Evolutionary conservation across 23 red algal genomes (phyloP).

Genomic region (Rhodosorus marinus): DNA sequence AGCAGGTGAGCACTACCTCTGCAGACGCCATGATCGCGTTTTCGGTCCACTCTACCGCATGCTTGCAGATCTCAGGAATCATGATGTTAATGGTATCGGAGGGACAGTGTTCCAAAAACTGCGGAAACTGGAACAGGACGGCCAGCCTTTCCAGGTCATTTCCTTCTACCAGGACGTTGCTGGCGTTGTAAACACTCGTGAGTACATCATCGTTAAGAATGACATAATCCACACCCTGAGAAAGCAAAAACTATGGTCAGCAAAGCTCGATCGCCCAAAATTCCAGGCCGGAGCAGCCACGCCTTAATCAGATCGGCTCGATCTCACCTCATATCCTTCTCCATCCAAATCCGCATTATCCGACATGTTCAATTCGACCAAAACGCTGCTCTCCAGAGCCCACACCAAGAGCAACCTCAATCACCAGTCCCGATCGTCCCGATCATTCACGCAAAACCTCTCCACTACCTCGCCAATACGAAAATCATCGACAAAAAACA

Average conservation of each 20-base stretch:
- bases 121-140: conserved; percentile 72
- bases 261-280: neutral
- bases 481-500: too few relatives aligned
- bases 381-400: too few relatives aligned
- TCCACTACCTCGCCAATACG: neutral
- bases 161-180: conserved; percentile 52
- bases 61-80: conserved; percentile 48
- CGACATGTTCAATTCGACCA: too few relatives aligned
- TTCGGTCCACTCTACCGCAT: neutral
- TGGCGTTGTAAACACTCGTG: conserved; percentile 59
- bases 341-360: neutral
- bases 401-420: neutral
- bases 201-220: conserved; percentile 58
- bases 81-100: conserved; percentile 48
- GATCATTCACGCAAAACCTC: neutral
- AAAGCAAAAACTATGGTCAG: neutral
- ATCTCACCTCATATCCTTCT: neutral
- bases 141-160: conserved; percentile 55
- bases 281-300: neutral
- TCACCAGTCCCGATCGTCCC: neutral
- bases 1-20: too few relatives aligned
- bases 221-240: conserved; percentile 35
- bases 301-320: neutral
- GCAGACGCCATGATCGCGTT: neutral
- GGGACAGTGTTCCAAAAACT: conserved; percentile 79